These are phyloP conservation scores for Lathyrus sativus DNA, from an alignment of 306 rosid species.

Conservation along the genomic window DNA sequence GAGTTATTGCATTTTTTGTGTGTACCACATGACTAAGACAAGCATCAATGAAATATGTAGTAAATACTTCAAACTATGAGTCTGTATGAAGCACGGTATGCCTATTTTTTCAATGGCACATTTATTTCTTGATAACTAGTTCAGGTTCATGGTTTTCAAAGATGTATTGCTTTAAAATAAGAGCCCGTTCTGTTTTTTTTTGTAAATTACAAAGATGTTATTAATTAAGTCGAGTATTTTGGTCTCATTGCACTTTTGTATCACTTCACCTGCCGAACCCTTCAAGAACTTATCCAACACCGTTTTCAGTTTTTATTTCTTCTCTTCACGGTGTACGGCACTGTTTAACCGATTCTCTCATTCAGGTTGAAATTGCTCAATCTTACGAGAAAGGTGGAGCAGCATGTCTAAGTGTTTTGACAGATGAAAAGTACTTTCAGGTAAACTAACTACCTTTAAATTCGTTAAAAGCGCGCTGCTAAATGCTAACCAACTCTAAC, in stretches of 20 bases:
- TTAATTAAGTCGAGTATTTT: background rate
- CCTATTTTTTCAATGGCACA: no score
- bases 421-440: conserved; percentile 88
- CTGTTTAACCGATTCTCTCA: conserved; percentile 22
- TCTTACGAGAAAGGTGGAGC: conserved; percentile 98
- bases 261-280: background rate
- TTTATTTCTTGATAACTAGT: no score
- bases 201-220: background rate
- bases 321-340: conserved; percentile 13
- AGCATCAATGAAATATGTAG: background rate
- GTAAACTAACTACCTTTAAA: conserved; percentile 46
- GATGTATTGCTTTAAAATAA: no score
- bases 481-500: conserved; percentile 35
- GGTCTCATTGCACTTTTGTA: conserved; percentile 8
- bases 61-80: background rate
- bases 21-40: background rate
- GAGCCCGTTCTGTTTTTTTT: background rate
- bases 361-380: conserved; percentile 83
- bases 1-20: background rate
- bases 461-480: conserved; percentile 14
- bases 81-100: no score
- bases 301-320: conserved; percentile 28
- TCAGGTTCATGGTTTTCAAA: no score
- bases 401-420: conserved; percentile 94
- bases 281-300: background rate